phyloP scores from a whole-genome alignment of 139 green algal species.

The Dunaliella sp. region DNA sequence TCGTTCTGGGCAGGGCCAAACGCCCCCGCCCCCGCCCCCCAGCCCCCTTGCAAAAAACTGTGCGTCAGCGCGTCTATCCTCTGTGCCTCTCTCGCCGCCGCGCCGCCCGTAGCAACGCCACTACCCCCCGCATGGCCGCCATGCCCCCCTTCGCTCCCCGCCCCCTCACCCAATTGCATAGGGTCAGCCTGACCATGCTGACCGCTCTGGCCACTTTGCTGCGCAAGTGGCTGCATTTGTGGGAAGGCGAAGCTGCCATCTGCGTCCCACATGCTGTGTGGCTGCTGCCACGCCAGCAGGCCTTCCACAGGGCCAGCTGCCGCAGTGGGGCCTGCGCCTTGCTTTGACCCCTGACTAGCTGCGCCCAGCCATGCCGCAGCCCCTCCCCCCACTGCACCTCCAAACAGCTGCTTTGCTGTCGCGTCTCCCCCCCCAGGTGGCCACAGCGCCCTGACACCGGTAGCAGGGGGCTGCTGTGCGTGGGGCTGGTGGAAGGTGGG shows the following conservation, averaged over 20 bases:
- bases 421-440: not conserved
- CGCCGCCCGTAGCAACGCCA: not conserved
- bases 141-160: too few species aligned
- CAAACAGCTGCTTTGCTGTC: not conserved
- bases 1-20: too few species aligned
- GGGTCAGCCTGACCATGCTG: too few species aligned
- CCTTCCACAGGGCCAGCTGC: too few species aligned
- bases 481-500: slow-evolving; percentile 12
- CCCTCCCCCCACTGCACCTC: not conserved
- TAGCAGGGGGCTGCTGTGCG: too few species aligned
- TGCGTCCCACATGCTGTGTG: not conserved
- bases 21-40: too few species aligned
- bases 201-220: too few species aligned
- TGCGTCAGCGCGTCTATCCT: not conserved
- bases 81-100: not conserved
- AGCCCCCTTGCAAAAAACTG: not conserved
- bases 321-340: too few species aligned
- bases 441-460: too few species aligned
- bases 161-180: too few species aligned
- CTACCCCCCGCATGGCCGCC: not conserved
- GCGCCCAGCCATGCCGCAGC: not conserved
- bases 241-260: not conserved
- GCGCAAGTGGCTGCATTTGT: not conserved
- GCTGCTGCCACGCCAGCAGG: too few species aligned
- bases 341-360: too few species aligned